Evolutionary conservation across 2,329 filamentous ascomycete species (phyloP).

Genomic region (Phyllosticta ampelicida): DNA sequence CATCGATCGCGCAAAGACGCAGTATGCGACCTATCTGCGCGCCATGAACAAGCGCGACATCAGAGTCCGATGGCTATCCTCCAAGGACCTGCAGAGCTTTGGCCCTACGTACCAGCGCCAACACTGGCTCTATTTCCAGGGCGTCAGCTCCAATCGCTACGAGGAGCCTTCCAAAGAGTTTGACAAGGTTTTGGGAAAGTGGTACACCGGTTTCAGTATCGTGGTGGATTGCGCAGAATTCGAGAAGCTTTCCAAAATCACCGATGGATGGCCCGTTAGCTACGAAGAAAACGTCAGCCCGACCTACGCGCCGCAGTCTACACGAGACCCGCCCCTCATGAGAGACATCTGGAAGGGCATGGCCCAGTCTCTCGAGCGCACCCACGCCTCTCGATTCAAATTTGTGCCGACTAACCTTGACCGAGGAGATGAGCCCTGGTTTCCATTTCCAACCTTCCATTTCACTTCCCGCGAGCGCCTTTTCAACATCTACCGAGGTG

Average conservation of each 20-base stretch:
- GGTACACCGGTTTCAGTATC: constrained; percentile 3
- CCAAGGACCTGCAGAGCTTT: background rate
- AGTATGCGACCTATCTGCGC: constrained; percentile 7
- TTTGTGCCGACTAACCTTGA: background rate
- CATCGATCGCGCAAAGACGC: constrained; percentile 8
- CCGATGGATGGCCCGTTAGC: background rate
- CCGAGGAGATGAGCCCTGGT: constrained; percentile 6
- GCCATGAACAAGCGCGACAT: constrained; percentile 3
- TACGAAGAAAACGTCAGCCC: constrained; percentile 1
- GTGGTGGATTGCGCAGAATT: background rate
- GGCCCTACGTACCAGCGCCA: background rate
- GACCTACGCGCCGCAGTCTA: background rate
- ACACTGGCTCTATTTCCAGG: background rate
- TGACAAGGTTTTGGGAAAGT: background rate
- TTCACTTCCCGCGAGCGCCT: background rate
- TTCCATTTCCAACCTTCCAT: background rate
- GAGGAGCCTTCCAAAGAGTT: background rate
- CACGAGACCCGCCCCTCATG: background rate
- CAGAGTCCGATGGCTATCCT: constrained; percentile 1
- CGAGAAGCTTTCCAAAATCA: background rate
- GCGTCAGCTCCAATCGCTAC: constrained; percentile 2
- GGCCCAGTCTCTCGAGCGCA: background rate
- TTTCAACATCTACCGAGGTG: background rate
- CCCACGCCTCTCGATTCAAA: background rate
- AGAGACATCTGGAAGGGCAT: background rate